These are phyloP conservation scores for Pythium rhizo-oryzae DNA, from an alignment of 352 stramenopile genomes.

Conservation along the genomic window DNA sequence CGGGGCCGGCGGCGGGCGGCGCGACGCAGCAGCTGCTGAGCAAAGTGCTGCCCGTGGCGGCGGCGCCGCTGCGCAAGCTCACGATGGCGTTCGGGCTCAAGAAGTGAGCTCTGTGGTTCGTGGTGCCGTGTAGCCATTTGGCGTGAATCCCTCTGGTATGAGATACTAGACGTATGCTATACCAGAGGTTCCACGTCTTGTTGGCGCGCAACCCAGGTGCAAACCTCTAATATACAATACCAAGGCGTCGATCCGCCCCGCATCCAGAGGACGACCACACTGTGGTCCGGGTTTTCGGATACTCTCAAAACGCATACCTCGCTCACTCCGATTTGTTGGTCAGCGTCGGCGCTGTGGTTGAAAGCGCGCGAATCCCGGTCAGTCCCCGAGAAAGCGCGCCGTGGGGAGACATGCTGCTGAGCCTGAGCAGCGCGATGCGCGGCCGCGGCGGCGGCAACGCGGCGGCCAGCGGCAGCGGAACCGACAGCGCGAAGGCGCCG, in stretches of 20 bases:
- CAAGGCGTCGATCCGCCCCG: constrained; percentile 8
- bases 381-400: not conserved
- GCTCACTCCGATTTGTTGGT: not conserved
- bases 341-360: not conserved
- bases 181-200: not conserved
- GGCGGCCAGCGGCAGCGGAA: not conserved
- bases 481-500: constrained; percentile 5
- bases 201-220: constrained; percentile 13
- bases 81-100: constrained; percentile 2
- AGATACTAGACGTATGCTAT: constrained; percentile 10
- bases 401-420: constrained; percentile 17
- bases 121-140: constrained; percentile 24
- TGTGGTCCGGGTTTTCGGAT: not conserved
- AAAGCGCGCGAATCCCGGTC: constrained; percentile 8
- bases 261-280: not conserved
- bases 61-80: constrained; percentile 13
- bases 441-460: constrained; percentile 4
- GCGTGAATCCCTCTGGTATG: not conserved
- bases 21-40: constrained; percentile 6
- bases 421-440: constrained; percentile 30
- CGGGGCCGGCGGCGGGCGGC: not conserved
- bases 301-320: constrained; percentile 2
- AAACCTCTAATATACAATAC: constrained; percentile 16
- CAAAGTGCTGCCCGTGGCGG: constrained; percentile 15
- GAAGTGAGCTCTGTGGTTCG: not conserved